Percentiles rank a stretch among this genome's conserved stretches.
phyloP scores from a whole-genome alignment of 2,329 filamentous ascomycete species.

The Rhinocladiella similis region DNA sequence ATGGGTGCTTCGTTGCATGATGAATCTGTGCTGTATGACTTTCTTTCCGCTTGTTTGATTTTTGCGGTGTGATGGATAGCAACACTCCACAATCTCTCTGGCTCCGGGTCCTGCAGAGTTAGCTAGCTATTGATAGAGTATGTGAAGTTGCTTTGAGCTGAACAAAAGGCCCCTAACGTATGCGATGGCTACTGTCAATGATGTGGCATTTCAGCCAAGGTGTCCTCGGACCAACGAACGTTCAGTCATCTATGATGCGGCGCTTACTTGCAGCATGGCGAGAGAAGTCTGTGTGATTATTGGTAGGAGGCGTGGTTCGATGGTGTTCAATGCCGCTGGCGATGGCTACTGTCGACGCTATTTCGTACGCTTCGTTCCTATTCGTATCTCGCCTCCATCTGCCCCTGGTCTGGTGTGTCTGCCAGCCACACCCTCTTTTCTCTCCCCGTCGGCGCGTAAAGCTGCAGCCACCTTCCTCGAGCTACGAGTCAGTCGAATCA shows the following conservation, averaged over 20 bases:
- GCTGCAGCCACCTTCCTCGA: background rate
- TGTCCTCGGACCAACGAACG: background rate
- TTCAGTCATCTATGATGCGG: slow-evolving; percentile 1
- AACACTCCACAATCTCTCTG: background rate
- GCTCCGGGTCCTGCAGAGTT: background rate
- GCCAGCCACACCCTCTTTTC: slow-evolving; percentile 22
- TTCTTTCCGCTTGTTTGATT: background rate
- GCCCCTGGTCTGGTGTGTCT: background rate
- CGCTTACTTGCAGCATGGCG: slow-evolving; percentile 21
- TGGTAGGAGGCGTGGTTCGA: background rate
- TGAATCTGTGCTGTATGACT: background rate
- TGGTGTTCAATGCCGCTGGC: background rate
- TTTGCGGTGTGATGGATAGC: background rate
- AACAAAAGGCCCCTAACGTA: too few relatives aligned
- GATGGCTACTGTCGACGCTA: background rate
- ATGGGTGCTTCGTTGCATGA: slow-evolving; percentile 2
- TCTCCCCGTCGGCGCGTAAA: slow-evolving; percentile 23
- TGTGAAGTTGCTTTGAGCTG: background rate
- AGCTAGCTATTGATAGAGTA: background rate
- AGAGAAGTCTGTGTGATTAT: background rate
- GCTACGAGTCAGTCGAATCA: slow-evolving; percentile 8
- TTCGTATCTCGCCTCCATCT: background rate
- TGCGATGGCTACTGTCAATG: background rate
- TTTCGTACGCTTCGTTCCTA: background rate
- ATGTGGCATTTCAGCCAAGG: background rate